Evolutionary conservation across 495 filamentous ascomycete genomes (phyloP).

Genomic region (Bombardia bombarda): DNA sequence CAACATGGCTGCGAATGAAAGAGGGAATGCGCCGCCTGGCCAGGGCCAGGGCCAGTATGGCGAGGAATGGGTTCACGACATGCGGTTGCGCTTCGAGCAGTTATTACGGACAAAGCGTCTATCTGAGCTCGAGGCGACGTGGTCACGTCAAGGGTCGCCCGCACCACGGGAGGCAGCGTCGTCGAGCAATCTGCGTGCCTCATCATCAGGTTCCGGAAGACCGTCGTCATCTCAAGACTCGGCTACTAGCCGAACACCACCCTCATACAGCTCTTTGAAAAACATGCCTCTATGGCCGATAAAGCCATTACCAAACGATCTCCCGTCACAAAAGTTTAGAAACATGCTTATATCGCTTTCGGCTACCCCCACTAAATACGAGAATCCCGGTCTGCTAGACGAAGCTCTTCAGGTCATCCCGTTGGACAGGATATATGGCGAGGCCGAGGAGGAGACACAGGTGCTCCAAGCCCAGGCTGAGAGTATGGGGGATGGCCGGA

Average conservation of each 20-base stretch:
- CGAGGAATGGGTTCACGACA: constrained; percentile 46
- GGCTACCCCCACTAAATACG: constrained; percentile 80
- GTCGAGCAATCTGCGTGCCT: constrained; percentile 30
- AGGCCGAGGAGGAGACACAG: constrained; percentile 88
- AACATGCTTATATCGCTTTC: constrained; percentile 77
- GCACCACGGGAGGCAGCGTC: constrained; percentile 40
- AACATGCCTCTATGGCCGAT: constrained; percentile 76
- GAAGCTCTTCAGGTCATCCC: constrained; percentile 83
- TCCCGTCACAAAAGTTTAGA: constrained; percentile 69
- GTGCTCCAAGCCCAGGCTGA: constrained; percentile 79
- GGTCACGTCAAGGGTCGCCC: constrained; percentile 47
- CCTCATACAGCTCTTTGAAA: constrained; percentile 58
- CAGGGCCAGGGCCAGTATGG: constrained; percentile 32
- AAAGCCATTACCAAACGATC: constrained; percentile 58
- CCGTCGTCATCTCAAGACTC: constrained; percentile 33
- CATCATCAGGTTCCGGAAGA: constrained; percentile 28
- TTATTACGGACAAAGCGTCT: constrained; percentile 70
- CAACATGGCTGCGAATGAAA: constrained; percentile 15
- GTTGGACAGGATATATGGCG: constrained; percentile 83
- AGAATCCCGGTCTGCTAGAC: constrained; percentile 93
- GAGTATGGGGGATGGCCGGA: constrained; percentile 65
- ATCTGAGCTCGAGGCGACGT: constrained; percentile 57
- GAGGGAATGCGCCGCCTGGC: constrained; percentile 16
- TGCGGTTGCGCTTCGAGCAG: constrained; percentile 61
- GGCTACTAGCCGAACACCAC: constrained; percentile 30